Evolutionary conservation across 108 stramenopile species (phyloP).

Genomic region (Parietichytrium sp.): DNA sequence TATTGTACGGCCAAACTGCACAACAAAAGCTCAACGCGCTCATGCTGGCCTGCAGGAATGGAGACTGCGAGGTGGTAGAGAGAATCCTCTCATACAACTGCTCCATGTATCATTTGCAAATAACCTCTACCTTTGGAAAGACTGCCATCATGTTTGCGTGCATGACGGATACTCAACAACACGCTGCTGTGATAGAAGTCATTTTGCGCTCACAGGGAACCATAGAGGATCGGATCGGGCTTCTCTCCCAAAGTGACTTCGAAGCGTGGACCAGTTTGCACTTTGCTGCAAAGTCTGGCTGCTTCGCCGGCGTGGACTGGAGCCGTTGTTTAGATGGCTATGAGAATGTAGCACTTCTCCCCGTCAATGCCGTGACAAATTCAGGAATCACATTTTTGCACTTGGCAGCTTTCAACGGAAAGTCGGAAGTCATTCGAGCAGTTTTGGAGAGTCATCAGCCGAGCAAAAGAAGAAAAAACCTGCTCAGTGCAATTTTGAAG

Average conservation of each 20-base stretch:
- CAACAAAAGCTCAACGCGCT: not conserved
- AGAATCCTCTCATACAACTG: not conserved
- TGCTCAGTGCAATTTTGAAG: not conserved
- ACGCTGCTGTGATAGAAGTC: not conserved
- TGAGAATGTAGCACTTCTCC: not conserved
- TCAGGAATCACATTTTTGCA: constrained; percentile 25
- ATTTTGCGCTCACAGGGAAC: not conserved
- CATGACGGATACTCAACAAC: not conserved
- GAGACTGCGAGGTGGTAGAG: not conserved
- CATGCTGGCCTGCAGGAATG: constrained; percentile 22
- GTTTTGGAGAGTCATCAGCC: not conserved
- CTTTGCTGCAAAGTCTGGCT: constrained; percentile 8
- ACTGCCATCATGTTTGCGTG: constrained; percentile 31
- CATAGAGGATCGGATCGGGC: constrained; percentile 1
- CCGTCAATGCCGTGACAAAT: not conserved
- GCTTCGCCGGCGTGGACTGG: constrained; percentile 21
- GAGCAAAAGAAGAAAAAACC: not conserved
- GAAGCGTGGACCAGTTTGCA: constrained; percentile 30
- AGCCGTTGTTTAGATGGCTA: not conserved
- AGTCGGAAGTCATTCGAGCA: not conserved
- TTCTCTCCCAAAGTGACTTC: not conserved
- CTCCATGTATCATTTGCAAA: not conserved
- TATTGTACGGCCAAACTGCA: not conserved
- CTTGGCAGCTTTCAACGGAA: constrained; percentile 12
- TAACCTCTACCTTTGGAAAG: not conserved